Conservation (phyloP, 164 flowering plant genomes). For the Houttuynia cordata region DNA sequence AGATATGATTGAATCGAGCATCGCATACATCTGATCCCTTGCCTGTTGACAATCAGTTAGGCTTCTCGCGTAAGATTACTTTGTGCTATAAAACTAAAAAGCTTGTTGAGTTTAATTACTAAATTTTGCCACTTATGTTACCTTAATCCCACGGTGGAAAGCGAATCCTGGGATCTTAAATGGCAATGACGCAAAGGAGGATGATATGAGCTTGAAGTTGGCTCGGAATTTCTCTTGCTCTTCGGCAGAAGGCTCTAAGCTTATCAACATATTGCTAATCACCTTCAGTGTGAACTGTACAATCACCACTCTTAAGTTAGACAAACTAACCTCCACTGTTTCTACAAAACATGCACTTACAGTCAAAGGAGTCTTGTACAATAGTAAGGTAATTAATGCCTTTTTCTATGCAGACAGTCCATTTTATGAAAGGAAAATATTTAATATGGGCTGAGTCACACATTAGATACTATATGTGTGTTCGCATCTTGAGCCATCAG, state of each 20-base stretch:
- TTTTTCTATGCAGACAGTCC: too few relatives aligned
- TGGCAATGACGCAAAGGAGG: constrained; percentile 52
- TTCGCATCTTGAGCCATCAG: too few relatives aligned
- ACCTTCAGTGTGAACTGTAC: constrained; percentile 62
- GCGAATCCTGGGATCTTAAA: constrained; percentile 61
- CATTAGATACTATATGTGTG: too few relatives aligned
- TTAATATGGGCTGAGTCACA: too few relatives aligned
- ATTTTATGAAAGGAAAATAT: too few relatives aligned
- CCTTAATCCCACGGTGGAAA: constrained; percentile 54
- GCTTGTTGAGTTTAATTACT: too few relatives aligned
- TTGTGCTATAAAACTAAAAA: too few relatives aligned
- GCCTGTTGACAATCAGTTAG: constrained; percentile 21
- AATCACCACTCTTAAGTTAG: background rate
- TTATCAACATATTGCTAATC: constrained; percentile 57
- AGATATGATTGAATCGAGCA: constrained; percentile 39
- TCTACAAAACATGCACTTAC: too few relatives aligned
- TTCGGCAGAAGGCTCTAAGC: constrained; percentile 52
- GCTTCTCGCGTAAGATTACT: background rate
- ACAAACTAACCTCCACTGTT: too few relatives aligned
- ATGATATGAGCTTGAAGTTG: constrained; percentile 54
- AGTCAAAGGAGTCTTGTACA: too few relatives aligned
- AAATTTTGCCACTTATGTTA: too few relatives aligned
- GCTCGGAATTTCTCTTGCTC: constrained; percentile 44
- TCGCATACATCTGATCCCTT: constrained; percentile 40
- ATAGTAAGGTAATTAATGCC: too few relatives aligned